Base-by-base conservation (phyloP, 179 eudicot genomes). In the Corrigiola litoralis region DNA sequence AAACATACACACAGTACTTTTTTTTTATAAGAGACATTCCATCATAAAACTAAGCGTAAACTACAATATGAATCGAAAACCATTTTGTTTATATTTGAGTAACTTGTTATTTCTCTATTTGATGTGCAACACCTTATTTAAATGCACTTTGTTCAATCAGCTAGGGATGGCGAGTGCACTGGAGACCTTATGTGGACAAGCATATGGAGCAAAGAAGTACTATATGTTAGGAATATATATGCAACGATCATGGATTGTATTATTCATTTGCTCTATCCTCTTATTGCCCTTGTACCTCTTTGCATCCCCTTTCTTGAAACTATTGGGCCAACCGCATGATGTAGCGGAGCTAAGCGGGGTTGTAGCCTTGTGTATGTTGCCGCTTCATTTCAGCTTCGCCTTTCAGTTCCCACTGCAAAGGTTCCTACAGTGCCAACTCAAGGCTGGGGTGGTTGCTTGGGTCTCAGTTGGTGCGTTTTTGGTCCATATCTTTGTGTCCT, bases 111-210 rank as follows among this genome's bases (percentile, higher is more conserved):
- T n/a, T n/a, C n/a, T n/a, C n/a, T n/a, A n/a, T n/a, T n/a, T n/a
- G n/a, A n/a, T n/a, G n/a, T n/a, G n/a, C n/a, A n/a, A n/a, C n/a
- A n/a, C n/a, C n/a, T n/a, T n/a, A n/a, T n/a, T n/a, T n/a, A n/a
- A n/a, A n/a, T n/a, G n/a, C n/a, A n/a, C n/a, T n/a, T n/a, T n/a
- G n/a, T n/a, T n/a, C n/a, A n/a, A n/a, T n/a, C 52, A 70, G 75
- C 25, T 71, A 2, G 75, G 75, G 25, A 71, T 71, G 75, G 75
- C 76, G n/a, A 72, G 76, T 38, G 76, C 76, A 29, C 52, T 72
- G 17, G 76, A 72, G 42, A 72, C 76, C 4, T 40, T 72, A 10
- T 72, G 76, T 51, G 76, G 71, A 28, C 76, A 72, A 29, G 76
- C 76, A 14, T 72, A 32, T 42, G 76, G 76, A 6, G 76, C 71